Base-by-base conservation (phyloP, 2,329 filamentous ascomycete species). In the Cercospora beticola region DNA sequence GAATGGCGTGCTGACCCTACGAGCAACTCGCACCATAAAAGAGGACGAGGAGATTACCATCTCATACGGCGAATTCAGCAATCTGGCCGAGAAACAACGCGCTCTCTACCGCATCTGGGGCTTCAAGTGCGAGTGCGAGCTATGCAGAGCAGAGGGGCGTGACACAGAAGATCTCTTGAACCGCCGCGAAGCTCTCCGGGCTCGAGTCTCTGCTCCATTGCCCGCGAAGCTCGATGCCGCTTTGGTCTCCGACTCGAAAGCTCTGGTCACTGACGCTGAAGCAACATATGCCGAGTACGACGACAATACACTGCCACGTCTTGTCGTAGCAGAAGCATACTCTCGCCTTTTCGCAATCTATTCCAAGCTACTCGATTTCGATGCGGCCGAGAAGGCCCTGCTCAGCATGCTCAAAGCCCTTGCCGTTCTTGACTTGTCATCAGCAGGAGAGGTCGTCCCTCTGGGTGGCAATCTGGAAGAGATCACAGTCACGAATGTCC, bases 21-120 rank as follows among this genome's bases (percentile, higher is more conserved):
- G 64, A 26, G 64, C 67, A 10, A 64, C 54, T 21, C 67, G 62
- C 56, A 52, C 61, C 26, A 68, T 72, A 49, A 36, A 28, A 12
- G 28, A 26, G 8, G 68, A 65, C 3, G 70, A 72, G n/a, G 70
- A 72, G 56, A 66, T 72, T 31, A 68, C 63, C 12, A 70, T 70
- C 9, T 61, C 59, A 2, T 71, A 70, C 23, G 62, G 62, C 33
- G 65, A 64, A 8, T 67, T 58, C 33, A 16, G n/a, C 61, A 21
- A 67, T 5, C 26, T 36, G 7, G 56, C 30, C 1, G 61, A 65
- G 7, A 65, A 62, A 46, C 56, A 65, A 57, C 33, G 65, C 18
- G 61, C 62, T 2, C 40, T 67, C 2, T 21, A 26, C 18, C 62
- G 56, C 2, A 56, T 65, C 2, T 69, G 68, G 65, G 65, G 65